A percentile compares a stretch with the other conserved stretches of the same genome.
Evolutionary conservation across 1,284 basidiomycete species (phyloP).

Genomic region (Vanrija pseudolonga): DNA sequence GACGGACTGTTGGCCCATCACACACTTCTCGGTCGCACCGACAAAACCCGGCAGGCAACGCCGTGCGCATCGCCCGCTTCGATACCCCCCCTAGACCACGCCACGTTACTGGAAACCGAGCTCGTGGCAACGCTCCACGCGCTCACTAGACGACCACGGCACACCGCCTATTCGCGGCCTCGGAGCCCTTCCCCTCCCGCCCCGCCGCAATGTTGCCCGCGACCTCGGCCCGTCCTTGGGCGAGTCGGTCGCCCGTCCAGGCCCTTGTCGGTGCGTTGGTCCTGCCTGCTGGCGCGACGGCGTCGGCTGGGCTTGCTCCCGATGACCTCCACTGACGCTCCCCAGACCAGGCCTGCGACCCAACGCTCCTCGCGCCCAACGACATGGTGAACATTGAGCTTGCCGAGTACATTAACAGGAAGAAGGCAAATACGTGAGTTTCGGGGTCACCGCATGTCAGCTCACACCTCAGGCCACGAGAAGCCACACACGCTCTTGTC

Average conservation of each 20-base stretch:
- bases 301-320: not conserved
- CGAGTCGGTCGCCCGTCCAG: slow-evolving; percentile 39
- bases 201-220: slow-evolving; percentile 23
- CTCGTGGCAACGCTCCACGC: no score
- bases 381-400: slow-evolving; percentile 90
- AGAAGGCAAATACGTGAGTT: slow-evolving; percentile 92
- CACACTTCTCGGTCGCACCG: no score
- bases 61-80: no score
- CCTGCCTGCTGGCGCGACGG: not conserved
- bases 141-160: no score
- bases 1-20: no score
- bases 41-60: no score
- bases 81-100: no score
- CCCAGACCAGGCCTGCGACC: slow-evolving; percentile 75
- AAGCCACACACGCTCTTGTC: slow-evolving; percentile 54
- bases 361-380: slow-evolving; percentile 80
- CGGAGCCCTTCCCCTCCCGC: not conserved
- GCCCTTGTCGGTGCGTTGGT: slow-evolving; percentile 44
- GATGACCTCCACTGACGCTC: not conserved
- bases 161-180: no score
- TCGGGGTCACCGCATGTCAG: not conserved
- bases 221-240: slow-evolving; percentile 35
- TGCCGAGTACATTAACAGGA: slow-evolving; percentile 85
- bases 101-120: no score
- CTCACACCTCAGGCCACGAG: slow-evolving; percentile 27